Evolutionary conservation across 1,139 yeast genomes (phyloP).

Genomic region (Suhomyces ambrosiae): DNA sequence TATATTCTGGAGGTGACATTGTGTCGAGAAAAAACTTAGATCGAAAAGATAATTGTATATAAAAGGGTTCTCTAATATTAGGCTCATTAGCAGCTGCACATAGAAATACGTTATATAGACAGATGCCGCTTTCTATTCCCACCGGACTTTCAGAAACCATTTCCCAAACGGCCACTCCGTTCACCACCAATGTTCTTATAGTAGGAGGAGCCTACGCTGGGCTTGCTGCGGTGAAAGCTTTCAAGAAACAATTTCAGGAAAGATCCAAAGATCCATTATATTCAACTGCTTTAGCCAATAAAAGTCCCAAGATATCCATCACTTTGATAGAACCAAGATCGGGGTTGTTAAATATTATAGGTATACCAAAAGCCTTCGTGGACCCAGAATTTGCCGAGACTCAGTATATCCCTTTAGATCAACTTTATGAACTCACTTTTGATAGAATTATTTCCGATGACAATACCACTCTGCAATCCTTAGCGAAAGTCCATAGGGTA

Average conservation of each 20-base stretch:
- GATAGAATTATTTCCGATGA: slow-evolving; percentile 30
- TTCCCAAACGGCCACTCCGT: slow-evolving; percentile 8
- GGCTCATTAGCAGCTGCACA: too few species aligned
- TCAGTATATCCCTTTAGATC: slow-evolving; percentile 40
- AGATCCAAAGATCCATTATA: slow-evolving; percentile 14
- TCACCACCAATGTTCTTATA: slow-evolving; percentile 37
- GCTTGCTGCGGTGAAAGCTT: slow-evolving; percentile 40
- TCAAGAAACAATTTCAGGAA: slow-evolving; percentile 33
- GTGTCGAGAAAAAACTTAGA: slow-evolving; percentile 8
- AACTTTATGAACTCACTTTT: slow-evolving; percentile 34
- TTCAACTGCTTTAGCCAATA: slow-evolving; percentile 14
- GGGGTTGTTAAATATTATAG: slow-evolving; percentile 54
- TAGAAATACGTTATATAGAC: neutral
- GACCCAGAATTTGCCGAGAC: slow-evolving; percentile 49
- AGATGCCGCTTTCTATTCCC: slow-evolving; percentile 14
- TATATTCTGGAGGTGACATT: too few species aligned
- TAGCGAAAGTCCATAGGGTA: slow-evolving; percentile 16
- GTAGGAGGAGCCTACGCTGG: slow-evolving; percentile 62
- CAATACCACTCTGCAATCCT: slow-evolving; percentile 17
- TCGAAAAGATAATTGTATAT: slow-evolving; percentile 8
- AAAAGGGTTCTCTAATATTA: neutral
- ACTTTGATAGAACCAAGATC: slow-evolving; percentile 53
- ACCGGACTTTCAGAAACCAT: slow-evolving; percentile 1
- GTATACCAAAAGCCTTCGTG: slow-evolving; percentile 51
- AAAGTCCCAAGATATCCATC: slow-evolving; percentile 31